Evolutionary conservation across 192 early-diverging fungal genomes (phyloP).

Genomic region (Podila verticillata): DNA sequence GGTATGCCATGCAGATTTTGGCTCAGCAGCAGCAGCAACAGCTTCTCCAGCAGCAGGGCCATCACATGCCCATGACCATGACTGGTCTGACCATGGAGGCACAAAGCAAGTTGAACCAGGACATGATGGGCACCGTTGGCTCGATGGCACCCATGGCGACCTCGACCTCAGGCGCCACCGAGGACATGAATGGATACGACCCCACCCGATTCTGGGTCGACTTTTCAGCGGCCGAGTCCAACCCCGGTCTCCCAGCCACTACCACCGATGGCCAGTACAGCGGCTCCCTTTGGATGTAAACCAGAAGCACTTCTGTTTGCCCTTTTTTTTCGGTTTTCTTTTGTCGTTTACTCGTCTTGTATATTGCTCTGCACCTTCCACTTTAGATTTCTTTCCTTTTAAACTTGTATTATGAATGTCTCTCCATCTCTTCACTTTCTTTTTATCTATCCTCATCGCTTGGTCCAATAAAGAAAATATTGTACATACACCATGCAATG

Average conservation of each 20-base stretch:
- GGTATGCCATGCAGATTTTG: constrained; percentile 39
- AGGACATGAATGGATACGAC: constrained; percentile 11
- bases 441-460: background rate
- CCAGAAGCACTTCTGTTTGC: background rate
- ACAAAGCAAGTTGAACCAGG: constrained; percentile 35
- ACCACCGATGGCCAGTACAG: constrained; percentile 2
- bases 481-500: too few relatives aligned
- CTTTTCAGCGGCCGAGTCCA: constrained; percentile 16
- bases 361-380: background rate
- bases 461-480: background rate
- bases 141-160: background rate
- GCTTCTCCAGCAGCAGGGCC: constrained; percentile 17
- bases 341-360: background rate
- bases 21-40: constrained; percentile 47
- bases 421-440: background rate
- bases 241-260: background rate
- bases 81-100: constrained; percentile 30
- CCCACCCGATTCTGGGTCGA: constrained; percentile 45
- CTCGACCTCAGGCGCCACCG: background rate
- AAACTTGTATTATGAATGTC: constrained; percentile 5
- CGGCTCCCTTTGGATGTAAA: constrained; percentile 2
- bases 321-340: background rate
- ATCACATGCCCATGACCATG: constrained; percentile 41
- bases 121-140: constrained; percentile 11
- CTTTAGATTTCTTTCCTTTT: background rate